Evolutionary conservation across 2,329 filamentous ascomycete species (phyloP), one percentile per base, ranked within the genome.

Genomic region (Apiospora kogelbergensis): DNA sequence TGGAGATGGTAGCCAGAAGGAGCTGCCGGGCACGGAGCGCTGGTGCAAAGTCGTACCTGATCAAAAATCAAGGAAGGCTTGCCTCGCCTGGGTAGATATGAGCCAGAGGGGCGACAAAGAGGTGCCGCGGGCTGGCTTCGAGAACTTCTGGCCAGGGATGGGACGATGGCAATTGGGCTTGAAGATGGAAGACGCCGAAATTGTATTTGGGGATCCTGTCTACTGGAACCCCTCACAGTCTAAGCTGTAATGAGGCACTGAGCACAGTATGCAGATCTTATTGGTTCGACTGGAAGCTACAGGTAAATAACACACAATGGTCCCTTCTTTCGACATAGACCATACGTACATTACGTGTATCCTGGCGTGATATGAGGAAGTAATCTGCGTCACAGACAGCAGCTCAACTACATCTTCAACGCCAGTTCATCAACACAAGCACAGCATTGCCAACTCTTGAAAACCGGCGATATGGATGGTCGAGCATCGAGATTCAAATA

Each of bases 91-190:
- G 84, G 81, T 82, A 68, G 84, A 87, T 68, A 71, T 87, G 68
- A 74, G 76, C 46, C 83, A 85, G 76, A 70, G 69, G 15, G 74
- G 79, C 33, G 77, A 76, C 13, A 70, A 77, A 3, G 44, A 74
- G 0, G 74, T 71, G 6, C 7, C 74, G 63, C 67, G 63, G 1
- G 72, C 69, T 15, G 72, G 74, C 44, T 48, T 63, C 41, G 77
- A 81, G 69, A 84, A 85, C 72, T 85, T 85, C 72, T 85, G 83
- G 84, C 84, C 84, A 2, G 81, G 80, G 1, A 71, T 84, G 13
- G 78, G 80, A 20, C 77, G 82, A 22, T 85, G 84, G 83, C 80
- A 82, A 69, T 69, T 85, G 5, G 76, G 75, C 11, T 46, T 78
- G 45, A 74, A 74, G 71, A 72, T 79, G 70, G 75, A 79, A 33